Evolutionary conservation across 1,284 basidiomycete species (phyloP), one percentile per base, ranked within the genome.

Genomic region (Calocybe gambosa): DNA sequence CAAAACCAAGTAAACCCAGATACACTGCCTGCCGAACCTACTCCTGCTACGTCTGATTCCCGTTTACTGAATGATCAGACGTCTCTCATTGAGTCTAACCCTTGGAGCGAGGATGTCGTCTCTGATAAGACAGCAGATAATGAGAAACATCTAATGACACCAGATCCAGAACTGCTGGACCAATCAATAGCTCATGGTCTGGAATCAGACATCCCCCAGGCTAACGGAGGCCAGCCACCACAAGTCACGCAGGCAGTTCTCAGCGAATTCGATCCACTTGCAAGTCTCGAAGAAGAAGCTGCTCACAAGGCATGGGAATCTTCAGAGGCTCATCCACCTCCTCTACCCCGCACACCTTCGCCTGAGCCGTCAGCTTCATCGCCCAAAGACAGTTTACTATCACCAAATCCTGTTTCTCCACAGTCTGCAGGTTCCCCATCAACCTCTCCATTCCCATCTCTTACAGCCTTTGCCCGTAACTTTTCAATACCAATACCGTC

Each of bases 211-310:
- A 52, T 59, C 29, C 48, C 55, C 12, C 50, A 53, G 12, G 37
- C 25, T 15, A 47, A 53, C 10, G 46, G 55, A 37, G 56, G 58
- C n/a, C 58, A 57, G 29, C 36, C 50, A 18, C 52, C 50, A 36
- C 46, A 56, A 13, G 60, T 61, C 6, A 57, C 65, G 15, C 65
- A 60, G 47, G 75, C 78, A 23, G 64, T 82, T 3, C 61, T 85
- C 40, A 65, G 64, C 25, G 75, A 84, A 57, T 85, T 87, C 56
- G 83, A 87, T 64, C 83, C 84, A 15, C 65, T 85, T 23, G 77
- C 66, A 1, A 74, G 68, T 54, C 58, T 67, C 35, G 77, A 79
- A 50, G 79, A 82, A 59, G 63, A 70, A 50, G 74, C 71, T 34
- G 78, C 82, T 4, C 71, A 70, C 36, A 70, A 76, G 16, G 82